A percentile compares a stretch with the other conserved stretches of the same genome.
Evolutionary conservation across 352 stramenopile genomes (phyloP).

Genomic region (Pythium scleroteichum): DNA sequence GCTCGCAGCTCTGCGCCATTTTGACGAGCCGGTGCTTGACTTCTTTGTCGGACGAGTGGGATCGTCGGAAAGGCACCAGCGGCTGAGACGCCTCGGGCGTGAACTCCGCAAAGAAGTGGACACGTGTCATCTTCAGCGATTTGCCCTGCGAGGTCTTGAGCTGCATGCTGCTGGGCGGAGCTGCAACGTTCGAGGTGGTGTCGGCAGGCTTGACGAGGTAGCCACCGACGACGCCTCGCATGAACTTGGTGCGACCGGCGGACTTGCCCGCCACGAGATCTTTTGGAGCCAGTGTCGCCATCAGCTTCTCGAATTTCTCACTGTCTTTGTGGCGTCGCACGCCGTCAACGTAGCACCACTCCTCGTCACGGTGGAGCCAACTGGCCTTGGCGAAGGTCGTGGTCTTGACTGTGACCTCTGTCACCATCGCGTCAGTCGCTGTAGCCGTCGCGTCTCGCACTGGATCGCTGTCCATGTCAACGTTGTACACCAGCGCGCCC

Average conservation of each 20-base stretch:
- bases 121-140: neutral
- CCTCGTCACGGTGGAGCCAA: constrained; percentile 10
- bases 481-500: constrained; percentile 4
- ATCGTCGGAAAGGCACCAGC: neutral
- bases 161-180: neutral
- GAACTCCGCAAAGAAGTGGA: constrained; percentile 3
- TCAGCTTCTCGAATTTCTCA: constrained; percentile 4
- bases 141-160: neutral
- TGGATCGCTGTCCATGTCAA: neutral
- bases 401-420: constrained; percentile 11
- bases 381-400: constrained; percentile 12
- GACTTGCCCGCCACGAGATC: constrained; percentile 10
- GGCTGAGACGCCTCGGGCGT: neutral
- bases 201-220: constrained; percentile 3
- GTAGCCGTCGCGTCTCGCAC: neutral
- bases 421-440: neutral
- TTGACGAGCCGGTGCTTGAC: constrained; percentile 5
- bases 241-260: constrained; percentile 1
- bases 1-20: constrained; percentile 9
- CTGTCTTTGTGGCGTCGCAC: neutral
- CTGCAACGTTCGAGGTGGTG: neutral
- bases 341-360: constrained; percentile 20
- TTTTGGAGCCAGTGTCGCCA: neutral
- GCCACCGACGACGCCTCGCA: constrained; percentile 3
- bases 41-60: constrained; percentile 2